phyloP scores from a whole-genome alignment of 2,329 filamentous ascomycete genomes.

The Diaporthe ampelina region DNA sequence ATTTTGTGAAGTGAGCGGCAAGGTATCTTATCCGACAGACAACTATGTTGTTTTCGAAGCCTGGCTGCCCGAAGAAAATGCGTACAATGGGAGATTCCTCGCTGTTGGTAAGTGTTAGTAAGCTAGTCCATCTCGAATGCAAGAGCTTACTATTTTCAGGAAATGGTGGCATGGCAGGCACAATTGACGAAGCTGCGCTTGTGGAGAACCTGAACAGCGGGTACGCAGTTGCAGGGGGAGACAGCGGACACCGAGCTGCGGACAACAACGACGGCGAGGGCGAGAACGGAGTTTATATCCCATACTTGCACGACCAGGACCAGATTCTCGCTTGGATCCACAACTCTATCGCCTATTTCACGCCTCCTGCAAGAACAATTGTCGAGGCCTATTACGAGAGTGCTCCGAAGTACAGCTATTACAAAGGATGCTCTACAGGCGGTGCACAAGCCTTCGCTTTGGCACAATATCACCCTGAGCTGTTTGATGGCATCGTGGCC shows the following conservation, averaged over 20 bases:
- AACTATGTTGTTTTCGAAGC: constrained; percentile 18
- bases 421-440: constrained; percentile 18
- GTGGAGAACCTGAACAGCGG: constrained; percentile 9
- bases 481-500: constrained; percentile 20
- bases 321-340: constrained; percentile 34
- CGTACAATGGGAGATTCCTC: constrained; percentile 21
- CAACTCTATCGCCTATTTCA: constrained; percentile 26
- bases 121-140: too few species aligned
- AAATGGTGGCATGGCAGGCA: constrained; percentile 8
- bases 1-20: constrained; percentile 15
- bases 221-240: constrained; percentile 21
- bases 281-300: constrained; percentile 4
- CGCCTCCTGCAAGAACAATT: constrained; percentile 6
- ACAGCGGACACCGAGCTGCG: constrained; percentile 27
- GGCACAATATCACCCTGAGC: constrained; percentile 13
- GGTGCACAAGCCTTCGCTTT: constrained; percentile 7
- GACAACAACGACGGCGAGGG: constrained; percentile 13
- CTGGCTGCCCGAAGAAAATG: not conserved
- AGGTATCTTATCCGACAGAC: not conserved
- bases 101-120: not conserved
- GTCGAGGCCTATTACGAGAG: constrained; percentile 6
- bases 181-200: constrained; percentile 10
- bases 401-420: constrained; percentile 13
- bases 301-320: constrained; percentile 15
- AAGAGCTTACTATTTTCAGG: too few species aligned